A percentile compares a stretch with the other conserved stretches of the same genome.
Evolutionary conservation across 2,329 filamentous ascomycete species (phyloP).

Genomic region (Ophiostoma sp.): DNA sequence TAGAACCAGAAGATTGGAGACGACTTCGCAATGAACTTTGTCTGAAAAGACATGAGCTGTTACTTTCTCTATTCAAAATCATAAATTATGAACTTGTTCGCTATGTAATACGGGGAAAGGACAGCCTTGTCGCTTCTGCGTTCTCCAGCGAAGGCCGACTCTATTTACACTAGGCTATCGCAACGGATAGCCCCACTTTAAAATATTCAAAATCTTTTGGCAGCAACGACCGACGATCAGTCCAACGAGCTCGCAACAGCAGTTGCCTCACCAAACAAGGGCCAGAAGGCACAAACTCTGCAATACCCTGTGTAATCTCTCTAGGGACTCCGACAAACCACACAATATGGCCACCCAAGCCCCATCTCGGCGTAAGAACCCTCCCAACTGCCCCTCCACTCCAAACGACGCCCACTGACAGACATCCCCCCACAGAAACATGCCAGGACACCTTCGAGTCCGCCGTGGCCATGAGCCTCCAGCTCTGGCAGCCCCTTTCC

Average conservation of each 20-base stretch:
- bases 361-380: slow-evolving; percentile 20
- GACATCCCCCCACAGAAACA: slow-evolving; percentile 43
- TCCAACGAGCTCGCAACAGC: not conserved
- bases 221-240: not conserved
- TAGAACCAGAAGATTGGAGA: no score
- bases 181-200: slow-evolving; percentile 20
- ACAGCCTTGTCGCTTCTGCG: not conserved
- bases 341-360: slow-evolving; percentile 21
- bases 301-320: not conserved
- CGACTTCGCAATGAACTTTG: not conserved
- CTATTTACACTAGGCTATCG: slow-evolving; percentile 5
- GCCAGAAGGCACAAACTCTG: not conserved
- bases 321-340: not conserved
- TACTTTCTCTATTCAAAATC: no score
- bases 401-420: not conserved
- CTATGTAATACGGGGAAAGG: not conserved
- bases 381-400: not conserved
- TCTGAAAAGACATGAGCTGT: not conserved
- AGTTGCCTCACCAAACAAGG: not conserved
- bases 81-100: not conserved
- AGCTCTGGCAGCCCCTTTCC: slow-evolving; percentile 84
- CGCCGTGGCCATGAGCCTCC: slow-evolving; percentile 78
- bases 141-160: not conserved
- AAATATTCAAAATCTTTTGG: slow-evolving; percentile 20
- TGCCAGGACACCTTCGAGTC: slow-evolving; percentile 75